Base-by-base conservation (phyloP, 768 basidiomycete species). In the Serpula lacrymans region DNA sequence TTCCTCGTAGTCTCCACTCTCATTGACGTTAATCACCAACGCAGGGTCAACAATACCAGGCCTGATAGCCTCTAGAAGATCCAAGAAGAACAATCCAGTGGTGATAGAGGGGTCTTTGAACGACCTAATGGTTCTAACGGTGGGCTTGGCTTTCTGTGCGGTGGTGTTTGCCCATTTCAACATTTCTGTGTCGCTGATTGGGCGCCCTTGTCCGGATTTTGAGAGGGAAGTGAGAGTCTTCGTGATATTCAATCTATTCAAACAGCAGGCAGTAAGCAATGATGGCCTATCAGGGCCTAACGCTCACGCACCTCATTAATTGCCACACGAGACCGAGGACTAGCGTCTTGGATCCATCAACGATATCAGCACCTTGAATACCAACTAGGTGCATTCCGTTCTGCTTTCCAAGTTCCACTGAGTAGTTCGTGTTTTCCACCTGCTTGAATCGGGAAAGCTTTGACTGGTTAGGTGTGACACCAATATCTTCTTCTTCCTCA, bases 281-380 rank as follows among this genome's bases (percentile, higher is more conserved):
- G 20, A 36, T n/a, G n/a, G n/a, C n/a, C n/a, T 20, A 23, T 27
- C 5, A 38, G 34, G 14, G 6, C 3, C 17, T 20, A 25, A 29
- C 17, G n/a, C n/a, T 33, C 14, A 64, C 77, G 25, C 34, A 88
- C 87, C 89, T 71, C 94, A 97, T 97, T 39, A 96, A 71, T 57
- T 98, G 96, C 96, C 96, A 99, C 1, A 97, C 93, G 25, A 97
- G 77, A 22, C 95, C 96, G 21, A 99, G 78, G 5, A 97, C 93
- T 40, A 99, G 71, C 3, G 94, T 98, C 66, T 83, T 87, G 37
- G 71, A 72, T n/a, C 84, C 92, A 55, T 99, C 95, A 43, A 94
- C 91, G 49, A 99, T 94, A 62, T 98, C 95, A 2, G 95, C 83
- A 10, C 96, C 96, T 59, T 99, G 96, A 47, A 98, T 97, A 6